phyloP scores from a whole-genome alignment of 2,329 filamentous ascomycete species.

The Lizonia empirigonia region DNA sequence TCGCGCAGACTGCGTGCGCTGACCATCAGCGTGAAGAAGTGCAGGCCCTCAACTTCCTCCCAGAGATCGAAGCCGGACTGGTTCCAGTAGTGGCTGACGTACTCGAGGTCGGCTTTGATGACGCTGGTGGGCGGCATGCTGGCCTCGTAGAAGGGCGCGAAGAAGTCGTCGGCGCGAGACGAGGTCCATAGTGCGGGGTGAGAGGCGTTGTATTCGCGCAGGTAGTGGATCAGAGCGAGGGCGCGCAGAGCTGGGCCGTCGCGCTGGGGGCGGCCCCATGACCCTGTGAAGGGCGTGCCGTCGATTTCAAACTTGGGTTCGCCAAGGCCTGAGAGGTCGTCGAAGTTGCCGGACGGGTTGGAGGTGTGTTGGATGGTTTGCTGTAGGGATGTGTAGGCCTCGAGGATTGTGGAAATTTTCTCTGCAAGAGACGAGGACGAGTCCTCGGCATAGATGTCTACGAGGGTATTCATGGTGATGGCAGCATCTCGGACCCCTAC shows the following conservation, averaged over 20 bases:
- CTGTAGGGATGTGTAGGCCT: constrained; percentile 44
- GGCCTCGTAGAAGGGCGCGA: constrained; percentile 46
- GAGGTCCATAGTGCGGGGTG: constrained; percentile 46
- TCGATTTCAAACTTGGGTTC: constrained; percentile 53
- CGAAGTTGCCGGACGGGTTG: constrained; percentile 47
- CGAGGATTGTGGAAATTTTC: constrained; percentile 37
- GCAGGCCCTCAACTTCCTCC: constrained; percentile 53
- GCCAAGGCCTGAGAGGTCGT: constrained; percentile 48
- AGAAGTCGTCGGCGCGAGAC: constrained; percentile 35
- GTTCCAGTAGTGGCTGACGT: constrained; percentile 52
- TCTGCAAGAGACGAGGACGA: constrained; percentile 34
- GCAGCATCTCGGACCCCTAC: constrained; percentile 53
- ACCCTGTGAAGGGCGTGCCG: constrained; percentile 44
- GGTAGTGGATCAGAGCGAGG: constrained; percentile 50
- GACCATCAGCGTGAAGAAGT: constrained; percentile 51
- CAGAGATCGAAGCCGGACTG: constrained; percentile 52
- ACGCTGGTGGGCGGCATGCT: constrained; percentile 46
- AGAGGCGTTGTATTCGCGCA: constrained; percentile 50
- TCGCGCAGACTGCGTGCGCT: constrained; percentile 46
- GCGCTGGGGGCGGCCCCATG: constrained; percentile 53
- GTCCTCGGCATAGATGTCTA: constrained; percentile 47
- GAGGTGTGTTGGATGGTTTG: constrained; percentile 47
- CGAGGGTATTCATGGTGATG: constrained; percentile 51
- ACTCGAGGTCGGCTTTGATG: constrained; percentile 55
- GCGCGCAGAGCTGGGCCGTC: constrained; percentile 53